Evolutionary conservation across 352 stramenopile genomes (phyloP).

Genomic region (Globisporangium camurandrum): DNA sequence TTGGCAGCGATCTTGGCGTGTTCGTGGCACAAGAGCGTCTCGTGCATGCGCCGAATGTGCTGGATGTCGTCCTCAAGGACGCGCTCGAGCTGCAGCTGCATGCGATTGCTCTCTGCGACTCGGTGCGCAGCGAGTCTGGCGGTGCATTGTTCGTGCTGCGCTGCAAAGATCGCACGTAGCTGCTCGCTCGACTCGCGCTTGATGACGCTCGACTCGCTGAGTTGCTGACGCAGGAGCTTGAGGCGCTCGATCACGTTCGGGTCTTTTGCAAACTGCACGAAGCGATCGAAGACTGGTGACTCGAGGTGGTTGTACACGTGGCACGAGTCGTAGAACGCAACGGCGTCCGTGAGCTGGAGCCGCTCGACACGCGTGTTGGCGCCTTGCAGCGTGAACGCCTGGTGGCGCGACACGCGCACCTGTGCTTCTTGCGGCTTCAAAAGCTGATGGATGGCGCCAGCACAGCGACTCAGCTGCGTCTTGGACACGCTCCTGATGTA

Average conservation of each 20-base stretch:
- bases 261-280: slow-evolving; percentile 63
- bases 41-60: slow-evolving; percentile 59
- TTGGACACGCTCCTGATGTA: slow-evolving; percentile 48
- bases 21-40: slow-evolving; percentile 42
- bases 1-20: slow-evolving; percentile 53
- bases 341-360: slow-evolving; percentile 51
- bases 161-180: slow-evolving; percentile 41
- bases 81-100: slow-evolving; percentile 38
- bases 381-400: slow-evolving; percentile 45
- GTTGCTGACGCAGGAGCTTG: slow-evolving; percentile 38
- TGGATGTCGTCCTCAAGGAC: slow-evolving; percentile 51
- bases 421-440: slow-evolving; percentile 22
- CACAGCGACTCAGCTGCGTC: slow-evolving; percentile 39
- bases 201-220: slow-evolving; percentile 35
- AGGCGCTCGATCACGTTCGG: slow-evolving; percentile 49
- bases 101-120: slow-evolving; percentile 25
- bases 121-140: slow-evolving; percentile 34
- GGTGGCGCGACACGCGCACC: slow-evolving; percentile 22
- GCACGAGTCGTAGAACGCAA: slow-evolving; percentile 45
- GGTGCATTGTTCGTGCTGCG: slow-evolving; percentile 24
- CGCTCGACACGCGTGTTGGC: slow-evolving; percentile 31
- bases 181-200: slow-evolving; percentile 39
- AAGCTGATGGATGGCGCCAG: slow-evolving; percentile 41
- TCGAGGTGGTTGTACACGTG: slow-evolving; percentile 67
- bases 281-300: slow-evolving; percentile 53